Evolutionary conservation across 176 grass and related monocot genomes (phyloP).

Genomic region (Eremochloa ophiuroides): DNA sequence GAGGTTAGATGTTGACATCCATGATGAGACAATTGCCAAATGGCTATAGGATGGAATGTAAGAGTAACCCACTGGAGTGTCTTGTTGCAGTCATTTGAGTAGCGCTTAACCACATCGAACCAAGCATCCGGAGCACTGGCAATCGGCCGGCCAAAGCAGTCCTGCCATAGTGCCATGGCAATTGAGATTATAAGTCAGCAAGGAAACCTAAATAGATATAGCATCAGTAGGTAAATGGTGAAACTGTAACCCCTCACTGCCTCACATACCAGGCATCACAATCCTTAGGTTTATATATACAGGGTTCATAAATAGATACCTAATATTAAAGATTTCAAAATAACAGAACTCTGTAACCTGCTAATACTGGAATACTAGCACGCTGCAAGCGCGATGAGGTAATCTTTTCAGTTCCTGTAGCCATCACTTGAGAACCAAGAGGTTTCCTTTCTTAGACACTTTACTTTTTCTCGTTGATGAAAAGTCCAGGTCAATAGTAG

Average conservation of each 20-base stretch:
- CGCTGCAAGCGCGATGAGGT: background rate
- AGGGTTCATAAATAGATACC: background rate
- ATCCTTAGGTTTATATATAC: background rate
- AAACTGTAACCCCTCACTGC: background rate
- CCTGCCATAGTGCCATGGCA: constrained; percentile 42
- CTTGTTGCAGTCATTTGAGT: constrained; percentile 84
- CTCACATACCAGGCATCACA: background rate
- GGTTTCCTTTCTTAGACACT: background rate
- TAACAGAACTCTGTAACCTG: background rate
- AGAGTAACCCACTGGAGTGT: constrained; percentile 55
- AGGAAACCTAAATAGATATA: background rate
- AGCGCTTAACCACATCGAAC: constrained; percentile 81
- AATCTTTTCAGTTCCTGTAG: background rate
- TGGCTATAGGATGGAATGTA: background rate
- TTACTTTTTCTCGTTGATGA: background rate
- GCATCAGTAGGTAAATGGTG: background rate
- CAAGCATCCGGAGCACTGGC: constrained; percentile 78
- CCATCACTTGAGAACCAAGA: background rate
- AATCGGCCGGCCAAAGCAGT: constrained; percentile 89
- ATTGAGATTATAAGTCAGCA: background rate
- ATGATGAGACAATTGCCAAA: background rate
- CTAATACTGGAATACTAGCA: background rate
- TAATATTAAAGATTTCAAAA: background rate
- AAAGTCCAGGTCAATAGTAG: background rate
- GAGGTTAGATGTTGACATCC: background rate